Conservation (phyloP, 2,329 filamentous ascomycete species). For the Gaeumannomyces tritici region DNA sequence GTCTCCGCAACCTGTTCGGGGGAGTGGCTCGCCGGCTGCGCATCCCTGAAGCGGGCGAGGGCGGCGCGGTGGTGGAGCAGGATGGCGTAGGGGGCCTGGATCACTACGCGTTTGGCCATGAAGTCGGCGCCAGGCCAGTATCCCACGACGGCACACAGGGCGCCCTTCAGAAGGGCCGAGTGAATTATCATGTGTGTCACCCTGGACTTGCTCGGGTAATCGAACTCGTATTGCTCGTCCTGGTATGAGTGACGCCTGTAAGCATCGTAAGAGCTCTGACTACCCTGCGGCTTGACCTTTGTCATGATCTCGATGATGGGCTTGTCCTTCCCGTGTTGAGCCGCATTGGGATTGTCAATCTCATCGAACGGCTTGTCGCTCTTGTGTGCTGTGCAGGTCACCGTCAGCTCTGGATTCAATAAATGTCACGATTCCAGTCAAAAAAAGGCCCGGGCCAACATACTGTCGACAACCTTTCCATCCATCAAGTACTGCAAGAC, state of each 20-base stretch:
- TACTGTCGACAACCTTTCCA: conserved; percentile 25
- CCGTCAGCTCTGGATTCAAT: neutral
- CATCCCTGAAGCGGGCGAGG: conserved; percentile 28
- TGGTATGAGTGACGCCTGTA: too few species aligned
- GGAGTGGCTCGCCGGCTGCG: conserved; percentile 30
- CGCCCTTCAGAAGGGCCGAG: conserved; percentile 34
- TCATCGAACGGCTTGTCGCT: conserved; percentile 27
- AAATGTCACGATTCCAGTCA: neutral
- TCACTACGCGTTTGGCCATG: conserved; percentile 22
- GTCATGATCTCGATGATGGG: conserved; percentile 35
- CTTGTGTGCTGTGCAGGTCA: conserved; percentile 20
- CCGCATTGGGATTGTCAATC: conserved; percentile 15
- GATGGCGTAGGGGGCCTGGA: conserved; percentile 36
- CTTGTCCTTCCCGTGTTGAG: conserved; percentile 14
- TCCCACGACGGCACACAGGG: conserved; percentile 34
- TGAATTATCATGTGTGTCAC: conserved; percentile 31
- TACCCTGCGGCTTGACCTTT: conserved; percentile 15
- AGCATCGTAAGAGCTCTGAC: neutral
- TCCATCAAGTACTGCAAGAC: conserved; percentile 27
- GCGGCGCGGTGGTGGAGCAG: conserved; percentile 35
- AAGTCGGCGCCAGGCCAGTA: conserved; percentile 36
- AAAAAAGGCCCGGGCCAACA: conserved; percentile 8
- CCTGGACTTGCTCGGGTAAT: conserved; percentile 16
- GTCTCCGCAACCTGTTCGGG: conserved; percentile 30
- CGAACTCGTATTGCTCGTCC: conserved; percentile 15